Base-by-base conservation (phyloP, 179 eudicot species). In the Spergularia azorica region DNA sequence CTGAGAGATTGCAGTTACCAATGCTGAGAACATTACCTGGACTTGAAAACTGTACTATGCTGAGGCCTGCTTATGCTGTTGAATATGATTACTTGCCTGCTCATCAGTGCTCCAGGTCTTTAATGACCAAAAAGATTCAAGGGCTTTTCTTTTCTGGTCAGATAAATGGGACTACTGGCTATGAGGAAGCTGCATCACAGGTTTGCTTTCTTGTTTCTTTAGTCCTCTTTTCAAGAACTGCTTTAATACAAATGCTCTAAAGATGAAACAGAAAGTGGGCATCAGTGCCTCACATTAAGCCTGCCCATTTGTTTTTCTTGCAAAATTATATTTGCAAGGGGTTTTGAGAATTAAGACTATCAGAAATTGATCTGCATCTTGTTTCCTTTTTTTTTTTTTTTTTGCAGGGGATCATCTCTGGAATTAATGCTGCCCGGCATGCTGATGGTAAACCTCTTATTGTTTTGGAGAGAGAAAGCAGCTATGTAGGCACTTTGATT, bases 141-240 rank as follows among this genome's bases (percentile, higher is more conserved):
- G 99, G 99, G 17, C 97, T 95, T 76, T 95, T 95, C 86, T 93
- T 95, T 87, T 95, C 99, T 81, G 99, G 99, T 80, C 99, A 95
- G 84, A 93, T 95, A 70, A 95, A 95, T 80, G 99, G 99, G 76
- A 95, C 99, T 79, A 95, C 99, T 50, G 99, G 99, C 75, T 95
- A 95, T 63, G 99, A 95, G 86, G 99, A 95, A 88, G 99, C 99
- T 79, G 97, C 99, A 72, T 93, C 99, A 6, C 99, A 95, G 99
- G 99, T 95, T 55, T 65, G 50, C 50, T 64, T 41, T 26, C 50
- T 11, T 36, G 39, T 50, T 58, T 6, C 39, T 54, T 13, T 50
- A 64, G 48, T 73, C 76, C 16, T 54, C 13, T 43, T 43, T 62
- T 12, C 62, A 36, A 58, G 61, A 11, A n/a, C n/a, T 41, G 13